A percentile compares a stretch with the other conserved stretches of the same genome.
These are phyloP conservation scores for Cytospora schulzeri DNA, from an alignment of 2,329 filamentous ascomycete genomes.

Conservation along the genomic window DNA sequence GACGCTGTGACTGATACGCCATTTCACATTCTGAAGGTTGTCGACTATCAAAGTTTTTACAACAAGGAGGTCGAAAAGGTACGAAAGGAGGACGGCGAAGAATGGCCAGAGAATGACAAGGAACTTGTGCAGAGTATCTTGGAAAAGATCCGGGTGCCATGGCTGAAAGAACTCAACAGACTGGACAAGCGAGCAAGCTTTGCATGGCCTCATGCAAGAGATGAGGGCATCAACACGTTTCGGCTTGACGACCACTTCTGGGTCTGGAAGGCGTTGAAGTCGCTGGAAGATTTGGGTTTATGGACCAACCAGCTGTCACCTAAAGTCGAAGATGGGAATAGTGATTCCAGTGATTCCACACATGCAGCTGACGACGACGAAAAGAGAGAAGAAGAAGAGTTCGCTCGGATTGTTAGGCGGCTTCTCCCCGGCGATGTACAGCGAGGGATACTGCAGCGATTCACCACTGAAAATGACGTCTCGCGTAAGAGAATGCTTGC, in stretches of 20 bases:
- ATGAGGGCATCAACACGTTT: slow-evolving; percentile 17
- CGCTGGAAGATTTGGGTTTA: slow-evolving; percentile 5
- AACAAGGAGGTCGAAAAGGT: neutral
- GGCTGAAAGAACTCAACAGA: neutral
- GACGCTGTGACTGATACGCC: neutral
- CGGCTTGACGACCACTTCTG: slow-evolving; percentile 29
- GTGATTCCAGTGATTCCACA: neutral
- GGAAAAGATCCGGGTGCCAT: neutral
- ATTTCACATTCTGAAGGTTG: slow-evolving; percentile 8
- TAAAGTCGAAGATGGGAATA: neutral
- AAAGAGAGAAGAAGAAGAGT: neutral
- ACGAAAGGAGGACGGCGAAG: neutral
- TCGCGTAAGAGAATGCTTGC: slow-evolving; percentile 27
- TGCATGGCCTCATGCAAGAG: slow-evolving; percentile 22
- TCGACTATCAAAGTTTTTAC: neutral
- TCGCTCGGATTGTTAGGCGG: neutral
- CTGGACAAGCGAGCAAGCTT: neutral
- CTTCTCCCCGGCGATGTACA: slow-evolving; percentile 7
- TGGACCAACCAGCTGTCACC: neutral
- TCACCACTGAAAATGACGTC: slow-evolving; percentile 25
- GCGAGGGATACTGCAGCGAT: slow-evolving; percentile 21
- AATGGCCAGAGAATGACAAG: neutral
- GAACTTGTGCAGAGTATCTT: neutral
- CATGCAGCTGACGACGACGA: too few species aligned
- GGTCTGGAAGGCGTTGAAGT: slow-evolving; percentile 27